Conservation (phyloP, 495 filamentous ascomycete genomes). For the Pseudomonodictys pantanalensis region DNA sequence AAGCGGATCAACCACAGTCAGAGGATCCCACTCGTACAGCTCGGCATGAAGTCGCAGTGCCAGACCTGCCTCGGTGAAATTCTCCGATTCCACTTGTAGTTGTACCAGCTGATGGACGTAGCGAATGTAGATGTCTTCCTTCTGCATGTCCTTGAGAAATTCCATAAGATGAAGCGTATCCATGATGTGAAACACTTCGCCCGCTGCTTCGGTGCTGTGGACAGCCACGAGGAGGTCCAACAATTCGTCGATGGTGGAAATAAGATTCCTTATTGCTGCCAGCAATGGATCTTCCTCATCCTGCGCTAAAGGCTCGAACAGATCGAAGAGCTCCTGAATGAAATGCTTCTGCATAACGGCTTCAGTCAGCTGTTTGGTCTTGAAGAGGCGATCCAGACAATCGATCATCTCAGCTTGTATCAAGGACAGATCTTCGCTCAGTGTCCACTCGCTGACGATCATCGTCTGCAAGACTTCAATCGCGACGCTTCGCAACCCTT, state of each 20-base stretch:
- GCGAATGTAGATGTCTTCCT: conserved; percentile 93
- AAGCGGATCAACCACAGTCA: conserved; percentile 62
- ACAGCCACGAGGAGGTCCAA: conserved; percentile 91
- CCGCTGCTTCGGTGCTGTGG: conserved; percentile 70
- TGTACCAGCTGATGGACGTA: conserved; percentile 92
- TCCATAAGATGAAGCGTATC: conserved; percentile 92
- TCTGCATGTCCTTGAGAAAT: conserved; percentile 94
- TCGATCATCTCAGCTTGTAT: conserved; percentile 98
- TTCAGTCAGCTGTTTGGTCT: conserved; percentile 80
- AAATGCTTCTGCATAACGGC: conserved; percentile 90
- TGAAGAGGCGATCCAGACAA: conserved; percentile 87
- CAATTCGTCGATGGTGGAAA: conserved; percentile 82
- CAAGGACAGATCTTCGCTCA: conserved; percentile 86
- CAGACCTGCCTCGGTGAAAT: conserved; percentile 86
- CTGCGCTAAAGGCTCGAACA: conserved; percentile 70
- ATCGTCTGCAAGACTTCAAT: conserved; percentile 93
- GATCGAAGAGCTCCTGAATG: conserved; percentile 74
- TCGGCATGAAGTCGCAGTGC: conserved; percentile 89
- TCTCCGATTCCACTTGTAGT: conserved; percentile 69
- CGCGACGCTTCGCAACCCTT: conserved; percentile 82
- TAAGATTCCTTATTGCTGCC: conserved; percentile 69
- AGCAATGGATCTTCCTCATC: conserved; percentile 71
- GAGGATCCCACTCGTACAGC: conserved; percentile 86
- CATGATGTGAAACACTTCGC: conserved; percentile 74
- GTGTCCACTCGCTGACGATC: conserved; percentile 98